phyloP scores from a whole-genome alignment of 306 rosid genomes.

The Fagus crenata region DNA sequence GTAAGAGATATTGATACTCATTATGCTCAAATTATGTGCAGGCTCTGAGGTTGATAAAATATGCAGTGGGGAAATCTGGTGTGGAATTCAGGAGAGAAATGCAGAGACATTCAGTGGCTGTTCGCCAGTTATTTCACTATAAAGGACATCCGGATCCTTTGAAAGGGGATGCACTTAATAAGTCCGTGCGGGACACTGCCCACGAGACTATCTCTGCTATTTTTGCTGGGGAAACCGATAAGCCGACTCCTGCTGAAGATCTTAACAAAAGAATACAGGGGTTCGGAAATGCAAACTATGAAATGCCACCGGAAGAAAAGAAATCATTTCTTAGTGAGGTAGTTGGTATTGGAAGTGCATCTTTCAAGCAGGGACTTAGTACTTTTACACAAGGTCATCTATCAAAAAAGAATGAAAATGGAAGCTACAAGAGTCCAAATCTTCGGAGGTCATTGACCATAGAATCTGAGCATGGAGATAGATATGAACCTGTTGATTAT shows the following conservation, averaged over 20 bases:
- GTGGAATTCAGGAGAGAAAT: slow-evolving; percentile 96
- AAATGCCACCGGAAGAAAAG: slow-evolving; percentile 60
- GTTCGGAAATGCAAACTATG: slow-evolving; percentile 83
- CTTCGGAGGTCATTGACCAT: slow-evolving; percentile 84
- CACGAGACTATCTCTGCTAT: slow-evolving; percentile 81
- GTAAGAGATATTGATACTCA: slow-evolving; percentile 6
- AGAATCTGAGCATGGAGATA: slow-evolving; percentile 57
- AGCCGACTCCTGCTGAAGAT: slow-evolving; percentile 77
- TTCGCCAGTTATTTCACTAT: slow-evolving; percentile 86
- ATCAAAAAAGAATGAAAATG: slow-evolving; percentile 68
- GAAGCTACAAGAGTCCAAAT: slow-evolving; percentile 82
- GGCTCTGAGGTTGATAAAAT: slow-evolving; percentile 93
- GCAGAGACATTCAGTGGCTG: slow-evolving; percentile 92
- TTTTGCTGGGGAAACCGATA: slow-evolving; percentile 72
- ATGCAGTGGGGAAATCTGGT: slow-evolving; percentile 87
- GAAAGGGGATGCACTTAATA: slow-evolving; percentile 94
- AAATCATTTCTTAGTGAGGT: slow-evolving; percentile 94
- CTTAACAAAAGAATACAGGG: slow-evolving; percentile 87
- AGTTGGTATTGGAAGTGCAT: slow-evolving; percentile 94
- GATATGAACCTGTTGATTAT: slow-evolving; percentile 75
- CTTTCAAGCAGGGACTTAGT: slow-evolving; percentile 89
- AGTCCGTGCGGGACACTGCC: slow-evolving; percentile 91
- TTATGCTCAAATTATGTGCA: slow-evolving; percentile 36
- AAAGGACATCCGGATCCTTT: slow-evolving; percentile 88
- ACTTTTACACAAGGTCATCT: slow-evolving; percentile 78